Percentiles rank a stretch among this genome's conserved stretches.
Evolutionary conservation across 371 early-diverging fungal species (phyloP).

Genomic region (Mycotypha africana): DNA sequence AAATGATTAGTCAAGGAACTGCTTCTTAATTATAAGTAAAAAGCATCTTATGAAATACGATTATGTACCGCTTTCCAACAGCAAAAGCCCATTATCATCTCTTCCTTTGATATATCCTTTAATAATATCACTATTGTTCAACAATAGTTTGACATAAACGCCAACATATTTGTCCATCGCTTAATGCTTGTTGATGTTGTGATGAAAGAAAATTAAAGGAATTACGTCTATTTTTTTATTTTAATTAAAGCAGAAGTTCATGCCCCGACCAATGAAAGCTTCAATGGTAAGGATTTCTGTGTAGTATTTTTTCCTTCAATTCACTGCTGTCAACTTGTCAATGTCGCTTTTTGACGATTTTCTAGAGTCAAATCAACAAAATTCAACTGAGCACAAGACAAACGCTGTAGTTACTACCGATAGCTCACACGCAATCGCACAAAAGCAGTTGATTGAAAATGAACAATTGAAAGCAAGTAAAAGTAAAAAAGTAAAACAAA

Average conservation of each 20-base stretch:
- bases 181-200: too few species aligned
- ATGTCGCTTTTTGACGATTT: slow-evolving; percentile 42
- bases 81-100: slow-evolving; percentile 7
- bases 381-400: too few species aligned
- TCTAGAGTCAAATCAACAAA: slow-evolving; percentile 30
- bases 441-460: neutral
- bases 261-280: too few species aligned
- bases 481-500: neutral
- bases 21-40: neutral
- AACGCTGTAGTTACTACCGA: too few species aligned
- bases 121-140: slow-evolving; percentile 5
- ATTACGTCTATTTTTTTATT: too few species aligned
- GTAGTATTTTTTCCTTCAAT: too few species aligned
- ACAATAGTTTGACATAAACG: slow-evolving; percentile 8
- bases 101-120: slow-evolving; percentile 14
- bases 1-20: neutral
- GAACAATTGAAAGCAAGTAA: neutral
- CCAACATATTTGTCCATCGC: slow-evolving; percentile 19
- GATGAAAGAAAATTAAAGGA: too few species aligned
- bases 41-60: too few species aligned
- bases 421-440: too few species aligned
- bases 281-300: too few species aligned
- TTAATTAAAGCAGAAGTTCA: too few species aligned
- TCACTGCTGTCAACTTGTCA: too few species aligned
- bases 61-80: slow-evolving; percentile 12